Conservation (phyloP, 768 basidiomycete species). For the Podaxis carcinomalis region DNA sequence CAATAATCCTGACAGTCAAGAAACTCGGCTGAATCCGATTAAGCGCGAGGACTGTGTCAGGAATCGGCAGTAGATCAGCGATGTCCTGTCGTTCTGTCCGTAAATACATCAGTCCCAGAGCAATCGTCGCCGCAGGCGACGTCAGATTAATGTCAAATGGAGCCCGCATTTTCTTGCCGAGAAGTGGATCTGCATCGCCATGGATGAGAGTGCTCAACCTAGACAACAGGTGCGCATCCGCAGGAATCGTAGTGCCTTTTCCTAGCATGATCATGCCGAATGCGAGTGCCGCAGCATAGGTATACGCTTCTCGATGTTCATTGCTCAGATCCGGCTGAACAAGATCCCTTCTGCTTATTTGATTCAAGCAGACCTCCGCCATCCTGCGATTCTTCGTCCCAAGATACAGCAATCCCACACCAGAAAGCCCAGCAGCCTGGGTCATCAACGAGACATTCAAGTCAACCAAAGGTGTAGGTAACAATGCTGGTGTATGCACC, state of each 20-base stretch:
- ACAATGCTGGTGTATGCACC: slow-evolving; percentile 88
- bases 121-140: slow-evolving; percentile 87
- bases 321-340: slow-evolving; percentile 80
- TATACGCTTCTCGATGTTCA: slow-evolving; percentile 90
- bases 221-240: slow-evolving; percentile 66
- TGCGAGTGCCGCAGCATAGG: slow-evolving; percentile 80
- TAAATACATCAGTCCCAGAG: slow-evolving; percentile 90
- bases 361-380: slow-evolving; percentile 87
- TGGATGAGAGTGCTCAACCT: slow-evolving; percentile 74
- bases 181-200: slow-evolving; percentile 52
- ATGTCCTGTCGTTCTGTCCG: slow-evolving; percentile 81
- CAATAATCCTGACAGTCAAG: slow-evolving; percentile 75
- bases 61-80: slow-evolving; percentile 80
- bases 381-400: slow-evolving; percentile 85
- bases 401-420: slow-evolving; percentile 86
- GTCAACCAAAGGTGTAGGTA: slow-evolving; percentile 83
- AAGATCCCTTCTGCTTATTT: slow-evolving; percentile 76
- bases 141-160: slow-evolving; percentile 86
- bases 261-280: slow-evolving; percentile 98
- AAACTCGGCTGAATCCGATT: slow-evolving; percentile 88
- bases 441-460: slow-evolving; percentile 88
- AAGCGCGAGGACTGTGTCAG: slow-evolving; percentile 72
- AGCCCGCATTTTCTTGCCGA: slow-evolving; percentile 30
- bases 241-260: slow-evolving; percentile 72
- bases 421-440: slow-evolving; percentile 83